Evolutionary conservation across 2,329 filamentous ascomycete genomes (phyloP).

Genomic region (Fusarium veterinarium): DNA sequence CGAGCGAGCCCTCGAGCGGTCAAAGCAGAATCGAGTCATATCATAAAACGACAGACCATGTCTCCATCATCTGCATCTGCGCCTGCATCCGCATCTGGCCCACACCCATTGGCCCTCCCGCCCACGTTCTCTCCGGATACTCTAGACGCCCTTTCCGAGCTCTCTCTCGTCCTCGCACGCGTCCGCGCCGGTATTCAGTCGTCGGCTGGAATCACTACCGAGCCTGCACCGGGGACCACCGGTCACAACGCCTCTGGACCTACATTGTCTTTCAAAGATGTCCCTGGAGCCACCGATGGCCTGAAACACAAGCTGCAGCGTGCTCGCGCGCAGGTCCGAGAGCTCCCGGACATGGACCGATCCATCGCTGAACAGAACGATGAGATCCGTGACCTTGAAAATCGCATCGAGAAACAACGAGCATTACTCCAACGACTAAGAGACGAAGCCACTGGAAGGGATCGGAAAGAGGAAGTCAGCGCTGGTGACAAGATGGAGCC

Average conservation of each 20-base stretch:
- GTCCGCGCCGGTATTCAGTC: slow-evolving; percentile 67
- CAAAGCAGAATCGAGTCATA: slow-evolving; percentile 15
- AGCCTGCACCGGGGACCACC: slow-evolving; percentile 52
- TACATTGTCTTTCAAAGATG: slow-evolving; percentile 72
- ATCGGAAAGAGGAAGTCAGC: slow-evolving; percentile 46
- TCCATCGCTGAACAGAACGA: slow-evolving; percentile 74
- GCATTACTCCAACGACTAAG: slow-evolving; percentile 66
- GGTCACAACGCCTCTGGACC: slow-evolving; percentile 49
- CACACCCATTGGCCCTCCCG: slow-evolving; percentile 64
- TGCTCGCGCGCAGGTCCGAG: slow-evolving; percentile 73
- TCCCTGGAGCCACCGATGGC: slow-evolving; percentile 80
- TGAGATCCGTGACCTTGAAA: slow-evolving; percentile 76
- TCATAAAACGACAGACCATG: slow-evolving; percentile 34
- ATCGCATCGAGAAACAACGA: slow-evolving; percentile 70
- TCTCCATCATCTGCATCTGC: slow-evolving; percentile 46
- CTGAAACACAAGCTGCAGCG: slow-evolving; percentile 87
- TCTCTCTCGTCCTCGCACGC: slow-evolving; percentile 81
- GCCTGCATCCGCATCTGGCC: slow-evolving; percentile 18
- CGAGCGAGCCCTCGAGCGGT: slow-evolving; percentile 14
- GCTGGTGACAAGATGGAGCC: slow-evolving; percentile 56
- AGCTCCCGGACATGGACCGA: slow-evolving; percentile 77
- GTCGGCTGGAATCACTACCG: slow-evolving; percentile 53
- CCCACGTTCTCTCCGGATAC: slow-evolving; percentile 80
- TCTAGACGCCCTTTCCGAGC: slow-evolving; percentile 86
- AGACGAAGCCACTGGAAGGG: slow-evolving; percentile 55